Base-by-base conservation (phyloP, 306 rosid species). In the Cicer arietinum region DNA sequence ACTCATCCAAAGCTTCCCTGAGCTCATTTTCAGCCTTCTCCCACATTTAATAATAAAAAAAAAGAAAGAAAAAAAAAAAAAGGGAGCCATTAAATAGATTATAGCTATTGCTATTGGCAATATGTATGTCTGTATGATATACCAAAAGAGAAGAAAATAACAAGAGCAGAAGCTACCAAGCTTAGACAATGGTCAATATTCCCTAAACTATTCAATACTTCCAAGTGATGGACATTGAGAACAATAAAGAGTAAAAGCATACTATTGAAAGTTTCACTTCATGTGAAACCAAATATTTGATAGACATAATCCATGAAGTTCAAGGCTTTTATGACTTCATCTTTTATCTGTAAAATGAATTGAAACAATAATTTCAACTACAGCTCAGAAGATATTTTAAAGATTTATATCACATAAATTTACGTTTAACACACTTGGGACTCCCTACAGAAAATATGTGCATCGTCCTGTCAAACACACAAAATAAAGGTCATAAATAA, bases 401-500 rank as follows among this genome's bases (percentile, higher is more conserved):
- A 72, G 8, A 73, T 39, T 68, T 48, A 37, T 25, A 42, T 6
- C 22, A 48, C 44, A 52, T 64, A 17, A 11, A 47, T 67, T 56
- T 57, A 73, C 75, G 48, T 77, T 46, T n/a, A 62, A 73, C 86
- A 70, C 73, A 94, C 97, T 90, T 94, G 98, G 53, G 96, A 91
- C 81, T 91, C 93, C 89, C 90, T 86, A 83, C 97, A 94, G 86
- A 94, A 94, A 79, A 94, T 94, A 77, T 94, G 97, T 56, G 96
- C 96, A 85, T 94, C 98, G 65, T 94, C 98, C 97, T 94, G 94
- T 13, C 44, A 44, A 74, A 61, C 42, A 83, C 41, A 78, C 59
- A 80, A 58, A 85, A 18, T 37, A 70, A 66, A 84, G 8, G 37
- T 41, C 48, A 78, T 84, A 73, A 91, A 76, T 11, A 79, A 48